Base-by-base conservation (phyloP, 768 basidiomycete genomes). In the Pholiota conissans region DNA sequence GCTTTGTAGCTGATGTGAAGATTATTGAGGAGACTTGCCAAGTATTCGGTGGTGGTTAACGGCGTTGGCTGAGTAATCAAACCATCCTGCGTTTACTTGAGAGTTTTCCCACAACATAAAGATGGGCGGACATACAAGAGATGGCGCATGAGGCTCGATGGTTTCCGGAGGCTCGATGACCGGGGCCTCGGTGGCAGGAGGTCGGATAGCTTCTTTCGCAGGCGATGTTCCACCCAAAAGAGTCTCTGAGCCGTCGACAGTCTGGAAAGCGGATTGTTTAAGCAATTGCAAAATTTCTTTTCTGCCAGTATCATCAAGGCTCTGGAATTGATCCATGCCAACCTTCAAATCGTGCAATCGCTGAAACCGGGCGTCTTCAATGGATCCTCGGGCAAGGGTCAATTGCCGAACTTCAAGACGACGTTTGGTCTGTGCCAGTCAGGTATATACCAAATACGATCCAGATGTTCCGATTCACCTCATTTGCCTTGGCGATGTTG, bases 401-500 rank as follows among this genome's bases (percentile, higher is more conserved):
- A 84, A 67, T 22, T 71, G 74, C 48, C 81, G 81, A 5, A 75
- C 75, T 51, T 80, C 76, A 56, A 76, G 79, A 51, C 90, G 73
- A 48, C 90, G 79, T 61, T 82, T 78, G 28, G 74, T 66, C 90
- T 91, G 47, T 37, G 32, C 11, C n/a, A 24, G 3, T 37, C 16
- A 29, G 27, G 40, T 11, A 46, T 20, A 26, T 49, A n/a, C 35
- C n/a, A n/a, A n/a, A 52, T 20, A 27, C 18, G 46, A 57, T n/a
- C 35, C 18, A 55, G 11, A 27, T 10, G 26, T 47, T 18, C 28
- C 30, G 8, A 67, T 78, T 50, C 54, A 89, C 91, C 81, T 94
- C 92, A 32, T 75, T 73, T 37, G 82, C 76, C 67, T 94, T 94
- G 10, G 92, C 91, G 14, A 68, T 49, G 66, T 73, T 84, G 22